Evolutionary conservation across 305 asterid genomes (phyloP).

Genomic region (Fraxinus xanthoxyloides): DNA sequence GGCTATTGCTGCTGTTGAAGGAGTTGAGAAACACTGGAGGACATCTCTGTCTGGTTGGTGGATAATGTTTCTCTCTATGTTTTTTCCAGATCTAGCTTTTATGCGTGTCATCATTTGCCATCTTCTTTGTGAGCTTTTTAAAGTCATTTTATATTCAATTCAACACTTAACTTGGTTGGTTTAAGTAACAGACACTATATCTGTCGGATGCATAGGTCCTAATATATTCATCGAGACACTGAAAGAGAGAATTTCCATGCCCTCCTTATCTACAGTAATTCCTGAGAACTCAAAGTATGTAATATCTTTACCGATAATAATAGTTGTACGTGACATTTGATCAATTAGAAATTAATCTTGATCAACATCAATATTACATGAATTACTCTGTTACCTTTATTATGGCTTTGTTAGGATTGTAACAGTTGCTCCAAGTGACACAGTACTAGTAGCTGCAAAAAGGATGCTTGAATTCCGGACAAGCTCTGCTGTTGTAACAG

Average conservation of each 20-base stretch:
- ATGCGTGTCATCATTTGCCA: slow-evolving; percentile 3
- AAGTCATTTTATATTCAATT: slow-evolving; percentile 1
- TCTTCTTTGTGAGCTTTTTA: not conserved
- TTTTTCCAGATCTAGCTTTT: not conserved
- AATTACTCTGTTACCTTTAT: slow-evolving; percentile 3
- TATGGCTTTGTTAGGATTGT: slow-evolving; percentile 52
- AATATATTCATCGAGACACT: slow-evolving; percentile 84
- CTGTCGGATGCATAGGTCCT: slow-evolving; percentile 44
- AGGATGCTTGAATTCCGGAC: slow-evolving; percentile 65
- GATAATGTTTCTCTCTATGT: slow-evolving; percentile 16
- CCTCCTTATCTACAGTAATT: slow-evolving; percentile 79
- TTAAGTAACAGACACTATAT: slow-evolving; percentile 14
- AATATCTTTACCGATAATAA: slow-evolving; percentile 55
- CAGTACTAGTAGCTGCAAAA: slow-evolving; percentile 71
- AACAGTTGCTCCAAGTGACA: slow-evolving; percentile 71
- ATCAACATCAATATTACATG: not conserved
- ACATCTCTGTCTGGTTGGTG: slow-evolving; percentile 74
- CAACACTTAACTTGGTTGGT: slow-evolving; percentile 11
- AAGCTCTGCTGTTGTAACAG: slow-evolving; percentile 70
- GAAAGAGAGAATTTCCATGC: slow-evolving; percentile 84
- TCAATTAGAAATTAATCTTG: slow-evolving; percentile 4
- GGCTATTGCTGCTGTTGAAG: slow-evolving; percentile 98
- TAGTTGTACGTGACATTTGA: not conserved
- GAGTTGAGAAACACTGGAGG: slow-evolving; percentile 98
- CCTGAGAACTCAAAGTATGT: slow-evolving; percentile 98